Base-by-base conservation (phyloP, 257 asterid genomes). In the Gentiana macrophylla region DNA sequence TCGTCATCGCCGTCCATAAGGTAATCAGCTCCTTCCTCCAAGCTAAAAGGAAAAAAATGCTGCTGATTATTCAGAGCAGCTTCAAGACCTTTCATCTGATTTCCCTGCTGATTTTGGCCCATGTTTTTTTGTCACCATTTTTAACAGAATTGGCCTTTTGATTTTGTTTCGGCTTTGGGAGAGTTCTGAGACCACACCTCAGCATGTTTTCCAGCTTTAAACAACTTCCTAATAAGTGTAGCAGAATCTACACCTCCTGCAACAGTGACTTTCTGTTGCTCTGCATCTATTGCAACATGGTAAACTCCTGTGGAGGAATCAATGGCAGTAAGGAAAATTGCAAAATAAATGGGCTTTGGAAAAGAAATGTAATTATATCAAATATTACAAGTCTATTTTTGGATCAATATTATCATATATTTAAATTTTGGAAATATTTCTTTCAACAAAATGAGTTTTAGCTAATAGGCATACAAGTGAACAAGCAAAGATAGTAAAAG, bases 181-280 rank as follows among this genome's bases (percentile, higher is more conserved):
- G 53, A 4, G 46, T 71, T 81, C 32, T 68, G 78, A 6, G 80
- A 60, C 92, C 93, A 87, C 10, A 72, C 77, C 70, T 87, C 96
- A 34, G 96, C 87, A 53, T 82, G 80, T 55, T 87, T 87, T 3
- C 92, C 92, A 56, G 81, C 80, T 59, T 53, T 78, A 2, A 70
- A 63, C 38, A 87, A 36, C 66, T 72, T 87, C 76, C 78, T 87
- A 41, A 87, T 67, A 37, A 87, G 62, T 2, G 77, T 59, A 4
- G 63, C 70, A 41, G 89, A 62, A 62, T 79, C 91, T 7, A 82
- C 62, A 49, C 59, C 71, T 32, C 96, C 94, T 47, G 79, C 74
- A 57, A 87, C 74, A 10, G 72, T 78, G 11, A 84, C 93, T 71
- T 79, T 84, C 38, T 84, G 93, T 12, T 73, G 82, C 45, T 82